Evolutionary conservation across 345 rosid species (phyloP).

Genomic region (Eucalyptus caleyi): DNA sequence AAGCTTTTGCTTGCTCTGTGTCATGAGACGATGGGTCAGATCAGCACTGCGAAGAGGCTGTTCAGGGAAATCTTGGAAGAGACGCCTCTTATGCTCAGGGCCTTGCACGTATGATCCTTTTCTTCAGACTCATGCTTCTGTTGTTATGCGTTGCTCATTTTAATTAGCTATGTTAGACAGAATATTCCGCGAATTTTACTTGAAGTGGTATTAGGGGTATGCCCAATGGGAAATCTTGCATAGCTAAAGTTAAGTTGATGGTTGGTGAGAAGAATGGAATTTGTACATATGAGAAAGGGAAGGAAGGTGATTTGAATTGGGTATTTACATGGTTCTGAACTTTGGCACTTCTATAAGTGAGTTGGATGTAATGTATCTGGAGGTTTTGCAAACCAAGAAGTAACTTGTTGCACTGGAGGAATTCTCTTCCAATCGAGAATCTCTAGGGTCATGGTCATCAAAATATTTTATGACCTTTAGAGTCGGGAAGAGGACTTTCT

Average conservation of each 20-base stretch:
- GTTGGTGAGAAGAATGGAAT: not conserved
- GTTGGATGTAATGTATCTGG: not conserved
- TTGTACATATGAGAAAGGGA: not conserved
- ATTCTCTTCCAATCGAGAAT: not conserved
- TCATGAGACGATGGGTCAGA: slow-evolving; percentile 63
- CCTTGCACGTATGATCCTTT: slow-evolving; percentile 63
- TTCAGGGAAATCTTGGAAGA: slow-evolving; percentile 52
- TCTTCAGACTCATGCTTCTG: not conserved
- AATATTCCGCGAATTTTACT: not conserved
- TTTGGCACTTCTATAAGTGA: not conserved
- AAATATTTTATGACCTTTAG: not conserved
- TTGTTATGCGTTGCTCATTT: not conserved
- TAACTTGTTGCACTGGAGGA: not conserved
- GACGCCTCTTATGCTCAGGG: slow-evolving; percentile 72
- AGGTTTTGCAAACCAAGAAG: not conserved
- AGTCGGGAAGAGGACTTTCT: not conserved
- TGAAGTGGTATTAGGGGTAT: not conserved
- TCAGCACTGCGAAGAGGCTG: slow-evolving; percentile 55
- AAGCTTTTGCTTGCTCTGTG: slow-evolving; percentile 84
- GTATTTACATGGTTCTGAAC: not conserved
- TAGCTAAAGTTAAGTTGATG: not conserved
- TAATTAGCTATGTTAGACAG: not conserved
- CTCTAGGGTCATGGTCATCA: not conserved
- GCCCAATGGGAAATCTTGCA: not conserved
- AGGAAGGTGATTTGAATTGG: not conserved